Conservation (phyloP, 768 basidiomycete genomes). For the Calocybe indica region DNA sequence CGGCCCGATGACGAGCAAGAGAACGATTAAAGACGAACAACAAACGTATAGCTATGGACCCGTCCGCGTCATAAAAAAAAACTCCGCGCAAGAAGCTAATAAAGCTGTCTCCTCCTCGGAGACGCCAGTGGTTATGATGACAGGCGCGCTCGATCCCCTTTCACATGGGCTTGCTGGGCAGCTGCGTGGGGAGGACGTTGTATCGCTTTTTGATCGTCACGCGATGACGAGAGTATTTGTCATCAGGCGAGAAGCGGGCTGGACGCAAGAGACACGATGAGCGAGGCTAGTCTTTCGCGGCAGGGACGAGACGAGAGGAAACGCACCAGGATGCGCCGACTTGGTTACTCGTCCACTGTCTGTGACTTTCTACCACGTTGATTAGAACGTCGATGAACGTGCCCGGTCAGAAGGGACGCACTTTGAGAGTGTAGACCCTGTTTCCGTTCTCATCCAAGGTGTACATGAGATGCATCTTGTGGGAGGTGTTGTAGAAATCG, state of each 20-base stretch:
- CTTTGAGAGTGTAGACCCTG: conserved; percentile 91
- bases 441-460: conserved; percentile 69
- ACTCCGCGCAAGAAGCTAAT: no score
- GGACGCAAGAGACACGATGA: conserved; percentile 2
- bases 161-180: conserved; percentile 85
- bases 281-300: not conserved
- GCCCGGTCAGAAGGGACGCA: conserved; percentile 23
- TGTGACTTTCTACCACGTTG: conserved; percentile 67
- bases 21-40: no score
- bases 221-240: conserved; percentile 97
- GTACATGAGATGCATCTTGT: conserved; percentile 96
- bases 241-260: conserved; percentile 99
- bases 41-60: no score
- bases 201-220: conserved; percentile 96
- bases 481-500: no score
- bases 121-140: no score
- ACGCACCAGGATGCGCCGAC: conserved; percentile 93
- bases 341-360: conserved; percentile 80
- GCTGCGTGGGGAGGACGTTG: conserved; percentile 83
- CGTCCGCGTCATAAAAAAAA: no score
- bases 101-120: no score
- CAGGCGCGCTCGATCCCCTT: not conserved
- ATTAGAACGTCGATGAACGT: not conserved
- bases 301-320: not conserved
- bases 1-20: no score